Percentiles rank a stretch among this genome's conserved stretches.
phyloP scores from a whole-genome alignment of 768 basidiomycete species.

The Daedaleopsis sinensis region DNA sequence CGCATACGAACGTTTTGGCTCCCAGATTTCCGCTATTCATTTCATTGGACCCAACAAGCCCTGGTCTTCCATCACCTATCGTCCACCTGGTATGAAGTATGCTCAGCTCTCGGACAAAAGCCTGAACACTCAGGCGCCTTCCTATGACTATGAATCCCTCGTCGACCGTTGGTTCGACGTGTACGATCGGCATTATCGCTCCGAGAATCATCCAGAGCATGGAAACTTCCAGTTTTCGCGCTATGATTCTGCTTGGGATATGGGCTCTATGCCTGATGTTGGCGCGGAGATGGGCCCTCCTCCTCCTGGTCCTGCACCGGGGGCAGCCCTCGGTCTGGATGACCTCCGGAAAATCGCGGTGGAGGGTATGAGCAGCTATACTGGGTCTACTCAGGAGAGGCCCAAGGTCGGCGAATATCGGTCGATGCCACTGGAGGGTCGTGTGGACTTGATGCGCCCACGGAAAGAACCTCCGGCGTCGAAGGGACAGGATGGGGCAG shows the following conservation, averaged over 20 bases:
- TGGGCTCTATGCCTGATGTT: slow-evolving; percentile 31
- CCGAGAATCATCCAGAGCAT: slow-evolving; percentile 46
- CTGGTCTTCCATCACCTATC: slow-evolving; percentile 77
- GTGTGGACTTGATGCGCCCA: slow-evolving; percentile 84
- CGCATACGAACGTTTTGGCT: slow-evolving; percentile 92
- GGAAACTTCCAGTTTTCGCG: slow-evolving; percentile 62
- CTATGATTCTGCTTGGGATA: slow-evolving; percentile 81
- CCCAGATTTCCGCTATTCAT: slow-evolving; percentile 84
- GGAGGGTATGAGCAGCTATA: slow-evolving; percentile 47
- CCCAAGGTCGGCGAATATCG: slow-evolving; percentile 72
- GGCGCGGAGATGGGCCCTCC: slow-evolving; percentile 32
- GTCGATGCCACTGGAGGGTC: slow-evolving; percentile 84
- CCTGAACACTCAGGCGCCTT: slow-evolving; percentile 25
- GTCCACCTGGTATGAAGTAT: slow-evolving; percentile 55
- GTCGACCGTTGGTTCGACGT: slow-evolving; percentile 90
- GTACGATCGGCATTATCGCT: slow-evolving; percentile 87
- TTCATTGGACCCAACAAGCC: slow-evolving; percentile 98
- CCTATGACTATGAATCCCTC: slow-evolving; percentile 79
- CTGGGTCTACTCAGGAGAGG: slow-evolving; percentile 9
- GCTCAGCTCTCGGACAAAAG: slow-evolving; percentile 32
- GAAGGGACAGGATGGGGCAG: not conserved
- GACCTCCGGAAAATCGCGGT: slow-evolving; percentile 66
- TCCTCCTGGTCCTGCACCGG: slow-evolving; percentile 27
- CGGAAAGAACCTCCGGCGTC: slow-evolving; percentile 20
- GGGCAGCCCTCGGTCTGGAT: slow-evolving; percentile 56